Conservation (phyloP, 805 yeast species). For the Candida nanaspora region DNA sequence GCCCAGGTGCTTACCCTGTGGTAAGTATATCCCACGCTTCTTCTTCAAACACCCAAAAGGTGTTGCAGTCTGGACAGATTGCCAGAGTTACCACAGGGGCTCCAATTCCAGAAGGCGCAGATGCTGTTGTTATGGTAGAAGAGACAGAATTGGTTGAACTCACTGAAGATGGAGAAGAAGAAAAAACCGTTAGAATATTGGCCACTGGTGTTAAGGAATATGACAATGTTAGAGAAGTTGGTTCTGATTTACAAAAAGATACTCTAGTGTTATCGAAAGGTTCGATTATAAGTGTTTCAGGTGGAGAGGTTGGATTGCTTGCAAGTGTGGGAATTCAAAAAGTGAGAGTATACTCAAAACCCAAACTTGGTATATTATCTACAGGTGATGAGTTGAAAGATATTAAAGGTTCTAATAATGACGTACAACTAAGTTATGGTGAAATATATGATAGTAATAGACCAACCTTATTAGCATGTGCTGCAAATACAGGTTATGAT, state of each 20-base stretch:
- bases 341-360: conserved; percentile 33
- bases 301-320: conserved; percentile 44
- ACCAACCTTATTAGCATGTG: conserved; percentile 34
- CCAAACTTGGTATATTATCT: conserved; percentile 39
- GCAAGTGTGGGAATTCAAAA: conserved; percentile 37
- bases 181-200: conserved; percentile 30
- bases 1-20: conserved; percentile 37
- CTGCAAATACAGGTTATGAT: conserved; percentile 28
- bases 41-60: conserved; percentile 14
- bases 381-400: conserved; percentile 47
- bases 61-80: conserved; percentile 24
- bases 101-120: conserved; percentile 46
- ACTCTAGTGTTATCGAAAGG: conserved; percentile 30
- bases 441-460: conserved; percentile 45
- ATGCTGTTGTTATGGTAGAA: conserved; percentile 49
- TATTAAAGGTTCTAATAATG: conserved; percentile 16
- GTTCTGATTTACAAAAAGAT: conserved; percentile 39
- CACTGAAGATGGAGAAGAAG: conserved; percentile 34
- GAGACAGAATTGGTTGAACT: conserved; percentile 33
- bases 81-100: conserved; percentile 51
- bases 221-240: conserved; percentile 41
- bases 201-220: conserved; percentile 31
- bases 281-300: conserved; percentile 29
- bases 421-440: conserved; percentile 25
- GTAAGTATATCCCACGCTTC: conserved; percentile 36